Conservation (phyloP, 345 rosid genomes). For the Salix arbutifolia region DNA sequence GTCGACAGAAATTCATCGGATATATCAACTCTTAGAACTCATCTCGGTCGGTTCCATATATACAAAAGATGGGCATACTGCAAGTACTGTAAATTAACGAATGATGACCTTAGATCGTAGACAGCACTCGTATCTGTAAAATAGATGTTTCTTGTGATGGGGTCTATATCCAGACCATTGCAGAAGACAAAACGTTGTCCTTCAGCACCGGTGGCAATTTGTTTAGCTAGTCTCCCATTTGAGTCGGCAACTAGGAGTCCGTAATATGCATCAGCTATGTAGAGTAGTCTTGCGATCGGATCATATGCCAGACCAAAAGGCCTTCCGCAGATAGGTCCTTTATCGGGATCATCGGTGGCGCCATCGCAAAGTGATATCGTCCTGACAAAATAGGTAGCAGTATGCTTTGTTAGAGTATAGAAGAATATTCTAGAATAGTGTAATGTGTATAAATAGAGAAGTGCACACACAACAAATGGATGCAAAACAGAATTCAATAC, state of each 20-base stretch:
- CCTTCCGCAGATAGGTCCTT: background rate
- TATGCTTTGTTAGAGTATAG: no score
- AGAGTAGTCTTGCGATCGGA: background rate
- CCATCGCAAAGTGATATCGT: background rate
- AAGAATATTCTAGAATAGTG: no score
- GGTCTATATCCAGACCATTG: conserved; percentile 17
- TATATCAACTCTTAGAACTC: no score
- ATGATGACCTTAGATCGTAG: background rate
- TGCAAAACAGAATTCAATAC: no score
- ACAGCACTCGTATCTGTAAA: conserved; percentile 12
- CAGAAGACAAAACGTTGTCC: conserved; percentile 4
- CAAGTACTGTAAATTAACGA: background rate
- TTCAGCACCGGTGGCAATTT: conserved; percentile 7
- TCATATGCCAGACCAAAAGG: background rate
- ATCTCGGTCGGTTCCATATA: no score
- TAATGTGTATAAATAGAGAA: no score
- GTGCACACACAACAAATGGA: no score
- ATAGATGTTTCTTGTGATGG: conserved; percentile 4
- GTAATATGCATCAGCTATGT: conserved; percentile 14
- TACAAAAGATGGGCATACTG: background rate
- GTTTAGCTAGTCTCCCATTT: conserved; percentile 3
- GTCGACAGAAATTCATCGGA: no score
- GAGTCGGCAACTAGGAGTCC: conserved; percentile 13
- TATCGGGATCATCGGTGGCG: background rate
- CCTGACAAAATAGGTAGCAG: background rate